Evolutionary conservation across 257 asterid species (phyloP).

Genomic region (Gardenia jasminoides): DNA sequence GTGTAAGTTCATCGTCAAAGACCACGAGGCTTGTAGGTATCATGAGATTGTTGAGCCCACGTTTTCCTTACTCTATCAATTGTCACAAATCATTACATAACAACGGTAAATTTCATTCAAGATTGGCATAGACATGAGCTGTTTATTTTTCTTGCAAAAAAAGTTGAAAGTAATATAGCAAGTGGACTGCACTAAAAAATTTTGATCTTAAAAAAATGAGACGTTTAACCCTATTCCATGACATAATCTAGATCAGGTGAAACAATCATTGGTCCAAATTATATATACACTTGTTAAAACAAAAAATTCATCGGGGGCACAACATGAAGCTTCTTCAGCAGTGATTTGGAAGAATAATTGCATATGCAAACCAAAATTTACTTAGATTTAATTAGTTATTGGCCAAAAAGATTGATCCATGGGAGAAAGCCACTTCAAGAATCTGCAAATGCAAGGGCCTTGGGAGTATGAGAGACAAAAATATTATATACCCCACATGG

Average conservation of each 20-base stretch:
- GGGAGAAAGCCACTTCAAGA: background rate
- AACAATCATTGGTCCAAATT: background rate
- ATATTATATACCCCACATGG: background rate
- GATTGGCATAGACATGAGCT: background rate
- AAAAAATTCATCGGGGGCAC: background rate
- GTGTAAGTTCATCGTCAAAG: background rate
- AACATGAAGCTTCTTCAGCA: background rate
- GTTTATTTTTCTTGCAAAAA: background rate
- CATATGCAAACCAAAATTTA: background rate
- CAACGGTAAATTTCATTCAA: background rate
- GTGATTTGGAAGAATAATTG: background rate
- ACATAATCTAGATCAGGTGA: background rate
- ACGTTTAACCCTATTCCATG: too few relatives aligned
- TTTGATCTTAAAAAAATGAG: too few relatives aligned
- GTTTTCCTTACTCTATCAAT: conserved; percentile 1
- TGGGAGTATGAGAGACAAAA: background rate
- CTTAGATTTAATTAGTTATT: background rate
- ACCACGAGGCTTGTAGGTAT: background rate
- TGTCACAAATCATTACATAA: background rate
- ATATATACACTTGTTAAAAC: background rate
- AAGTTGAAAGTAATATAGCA: background rate
- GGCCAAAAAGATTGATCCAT: background rate
- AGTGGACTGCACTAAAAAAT: too few relatives aligned
- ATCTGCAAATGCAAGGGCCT: background rate
- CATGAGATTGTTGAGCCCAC: conserved; percentile 5